Base-by-base conservation (phyloP, 2,329 filamentous ascomycete genomes). In the Pseudogymnoascus sp. region DNA sequence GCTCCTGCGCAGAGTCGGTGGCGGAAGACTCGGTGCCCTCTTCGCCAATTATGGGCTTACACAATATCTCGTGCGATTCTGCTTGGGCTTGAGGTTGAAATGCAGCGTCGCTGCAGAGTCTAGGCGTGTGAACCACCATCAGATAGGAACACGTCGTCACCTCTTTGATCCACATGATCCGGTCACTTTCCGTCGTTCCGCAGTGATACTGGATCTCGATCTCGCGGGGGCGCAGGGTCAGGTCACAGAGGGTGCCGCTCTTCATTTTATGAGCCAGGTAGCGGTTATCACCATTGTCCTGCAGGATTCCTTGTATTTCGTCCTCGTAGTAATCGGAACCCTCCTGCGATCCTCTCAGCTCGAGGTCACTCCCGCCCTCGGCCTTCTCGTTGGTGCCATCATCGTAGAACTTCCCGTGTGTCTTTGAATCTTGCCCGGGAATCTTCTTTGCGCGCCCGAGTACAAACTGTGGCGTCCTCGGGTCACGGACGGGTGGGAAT, bases 141-240 rank as follows among this genome's bases (percentile, higher is more conserved):
- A 90, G 76, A 69, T 91, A 91, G 28, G 86, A 83, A 73, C 88
- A 91, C 21, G 86, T 90, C 36, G 82, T 83, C 3, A 87, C 80
- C 71, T 91, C 88, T 70, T 90, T 90, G 74, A 91, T 90, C 78
- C 87, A 85, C 21, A 84, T 84, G 70, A 90, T 90, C 15, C 83
- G 82, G 73, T 90, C 82, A 53, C 74, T 78, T 0, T 80, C 78
- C 65, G 86, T 82, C 0, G 86, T 86, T 69, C 88, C 83, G 75
- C 87, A 90, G 62, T 76, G 74, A 63, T 71, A 76, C 63, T 85
- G 83, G 4, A 91, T 82, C 73, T 91, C 88, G 64, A 90, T 83
- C 74, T 81, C 83, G 65, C 88, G 79, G 63, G 85, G 80, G 68
- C 83, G 83, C n/a, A 86, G 85, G 0, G 88, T 90, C 61, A 90